These are phyloP conservation scores for Lepidium sativum DNA, from an alignment of 345 rosid species.

Conservation along the genomic window DNA sequence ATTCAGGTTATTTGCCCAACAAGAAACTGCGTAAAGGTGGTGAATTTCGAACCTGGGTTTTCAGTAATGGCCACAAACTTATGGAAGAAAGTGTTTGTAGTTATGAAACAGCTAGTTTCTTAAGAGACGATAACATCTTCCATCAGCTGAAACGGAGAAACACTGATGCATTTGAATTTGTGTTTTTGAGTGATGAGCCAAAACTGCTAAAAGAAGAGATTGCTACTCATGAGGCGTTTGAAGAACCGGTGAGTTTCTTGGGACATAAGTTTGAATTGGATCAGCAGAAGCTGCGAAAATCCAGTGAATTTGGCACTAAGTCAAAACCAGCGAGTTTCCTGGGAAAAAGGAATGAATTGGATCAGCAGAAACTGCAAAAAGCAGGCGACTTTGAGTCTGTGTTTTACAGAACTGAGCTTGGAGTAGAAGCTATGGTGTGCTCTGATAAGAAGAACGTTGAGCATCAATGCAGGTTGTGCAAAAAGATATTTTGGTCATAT, in stretches of 20 bases:
- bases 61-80: neutral
- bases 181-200: neutral
- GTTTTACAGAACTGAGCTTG: neutral
- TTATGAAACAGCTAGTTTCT: neutral
- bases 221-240: neutral
- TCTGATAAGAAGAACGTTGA: constrained; percentile 1
- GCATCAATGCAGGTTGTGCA: constrained; percentile 44
- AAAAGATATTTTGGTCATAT: constrained; percentile 35
- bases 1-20: constrained; percentile 10
- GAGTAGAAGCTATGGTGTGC: neutral
- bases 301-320: neutral
- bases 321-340: neutral
- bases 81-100: neutral
- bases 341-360: neutral
- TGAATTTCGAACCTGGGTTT: neutral
- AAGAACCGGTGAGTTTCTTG: neutral
- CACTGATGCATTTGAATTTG: neutral
- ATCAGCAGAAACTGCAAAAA: neutral
- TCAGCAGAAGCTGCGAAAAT: neutral
- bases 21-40: constrained; percentile 14
- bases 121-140: neutral
- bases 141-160: neutral
- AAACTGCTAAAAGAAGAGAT: neutral
- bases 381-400: constrained; percentile 5
- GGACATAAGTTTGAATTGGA: neutral